Evolutionary conservation across 129 eudicot species (phyloP), one percentile per base, ranked within the genome.

Genomic region (Tagetes patula): DNA sequence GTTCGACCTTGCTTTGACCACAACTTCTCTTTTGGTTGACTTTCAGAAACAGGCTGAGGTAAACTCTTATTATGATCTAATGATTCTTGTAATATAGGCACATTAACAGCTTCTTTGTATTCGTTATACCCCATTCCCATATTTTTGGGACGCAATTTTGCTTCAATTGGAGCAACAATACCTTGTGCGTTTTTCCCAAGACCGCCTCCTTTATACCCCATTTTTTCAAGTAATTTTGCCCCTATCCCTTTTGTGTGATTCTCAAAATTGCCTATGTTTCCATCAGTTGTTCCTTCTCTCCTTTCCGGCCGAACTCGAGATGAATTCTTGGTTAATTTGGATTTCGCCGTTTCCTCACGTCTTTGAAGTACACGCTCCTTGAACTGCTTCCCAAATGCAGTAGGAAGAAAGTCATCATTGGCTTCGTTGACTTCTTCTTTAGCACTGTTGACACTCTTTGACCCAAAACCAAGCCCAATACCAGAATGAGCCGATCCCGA

Each of bases 151-250:
- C 80, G 80, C 31, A 76, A 55, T 37, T 76, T 76, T 12, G 89
- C 86, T 87, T 87, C 84, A 56, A 76, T 76, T 72, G 83, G 48
- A 79, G 86, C 82, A 81, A 55, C 83, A 83, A 89, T 76, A 81
- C 90, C 94, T 33, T 87, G 92, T 0, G 96, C 96, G 30, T 91
- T 92, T 63, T 81, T 89, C 54, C 97, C 96, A 8, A 91, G 78
- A 4, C 97, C 97, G 8, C 96, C 97, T 38, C 96, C 97, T 78
- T 77, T 85, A 46, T 91, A 88, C n/a, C 97, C 97, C 93, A 91
- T 91, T 75, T 85, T 91, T 74, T 84, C 91, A 7, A 91, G 85
- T 78, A 91, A 74, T 58, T 85, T 88, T 87, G 70, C 71, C 9
- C 93, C 96, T 46, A 91, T 82, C 14, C 97, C 97, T 72, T 86